A percentile compares a stretch with the other conserved stretches of the same genome.
Conservation (phyloP, 108 stramenopile genomes). For the Skeletonema menzelii region DNA sequence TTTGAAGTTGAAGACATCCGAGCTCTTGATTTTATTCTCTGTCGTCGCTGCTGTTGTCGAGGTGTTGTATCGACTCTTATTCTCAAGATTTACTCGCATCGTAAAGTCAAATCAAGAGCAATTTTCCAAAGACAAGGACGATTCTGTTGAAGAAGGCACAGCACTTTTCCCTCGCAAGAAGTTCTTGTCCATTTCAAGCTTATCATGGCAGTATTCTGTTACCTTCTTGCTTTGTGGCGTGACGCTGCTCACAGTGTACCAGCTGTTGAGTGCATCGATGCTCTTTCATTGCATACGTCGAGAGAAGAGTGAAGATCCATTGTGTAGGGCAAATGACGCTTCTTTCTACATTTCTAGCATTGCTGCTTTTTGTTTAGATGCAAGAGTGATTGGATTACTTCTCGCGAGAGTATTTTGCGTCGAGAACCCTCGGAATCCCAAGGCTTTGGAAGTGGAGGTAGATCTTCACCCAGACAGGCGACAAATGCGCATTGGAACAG, state of each 20-base stretch:
- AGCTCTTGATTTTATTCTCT: constrained; percentile 30
- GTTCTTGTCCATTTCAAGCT: constrained; percentile 9
- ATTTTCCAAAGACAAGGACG: background rate
- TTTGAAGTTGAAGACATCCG: constrained; percentile 23
- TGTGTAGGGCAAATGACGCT: constrained; percentile 9
- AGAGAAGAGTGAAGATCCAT: background rate
- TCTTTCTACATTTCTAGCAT: constrained; percentile 7
- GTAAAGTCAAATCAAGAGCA: background rate
- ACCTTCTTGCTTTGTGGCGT: constrained; percentile 5
- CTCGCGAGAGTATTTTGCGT: constrained; percentile 18
- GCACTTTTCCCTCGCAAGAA: constrained; percentile 15
- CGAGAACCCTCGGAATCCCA: constrained; percentile 18
- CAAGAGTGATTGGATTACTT: constrained; percentile 8
- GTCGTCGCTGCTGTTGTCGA: constrained; percentile 13
- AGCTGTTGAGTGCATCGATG: background rate
- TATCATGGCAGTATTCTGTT: constrained; percentile 28
- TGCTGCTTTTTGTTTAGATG: constrained; percentile 16
- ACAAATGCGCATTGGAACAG: constrained; percentile 12
- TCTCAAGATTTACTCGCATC: constrained; percentile 4
- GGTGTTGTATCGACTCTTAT: constrained; percentile 4
- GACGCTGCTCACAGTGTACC: background rate
- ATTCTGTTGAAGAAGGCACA: background rate
- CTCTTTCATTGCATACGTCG: constrained; percentile 6
- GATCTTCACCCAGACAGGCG: constrained; percentile 38
- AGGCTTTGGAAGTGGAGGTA: constrained; percentile 26